phyloP scores from a whole-genome alignment of 805 yeast species.

The Candida patagonica region DNA sequence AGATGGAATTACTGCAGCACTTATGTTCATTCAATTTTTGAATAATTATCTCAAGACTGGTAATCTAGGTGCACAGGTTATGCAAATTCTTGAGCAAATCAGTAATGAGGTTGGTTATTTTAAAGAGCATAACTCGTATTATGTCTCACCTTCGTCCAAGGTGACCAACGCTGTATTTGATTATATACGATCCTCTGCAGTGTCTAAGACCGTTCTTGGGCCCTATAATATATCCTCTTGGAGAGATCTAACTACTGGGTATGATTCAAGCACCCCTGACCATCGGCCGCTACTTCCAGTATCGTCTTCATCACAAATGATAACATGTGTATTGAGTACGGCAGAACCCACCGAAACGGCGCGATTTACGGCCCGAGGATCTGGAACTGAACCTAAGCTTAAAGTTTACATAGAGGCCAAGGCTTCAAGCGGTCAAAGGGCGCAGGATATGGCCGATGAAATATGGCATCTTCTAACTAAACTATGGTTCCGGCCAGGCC shows the following conservation, averaged over 20 bases:
- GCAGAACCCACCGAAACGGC: constrained; percentile 32
- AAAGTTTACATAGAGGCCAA: constrained; percentile 84
- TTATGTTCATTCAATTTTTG: constrained; percentile 62
- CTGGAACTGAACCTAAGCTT: constrained; percentile 94
- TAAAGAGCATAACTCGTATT: constrained; percentile 83
- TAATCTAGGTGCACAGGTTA: constrained; percentile 29
- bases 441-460: constrained; percentile 42
- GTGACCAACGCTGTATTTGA: constrained; percentile 49
- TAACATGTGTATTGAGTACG: constrained; percentile 48
- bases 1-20: constrained; percentile 81
- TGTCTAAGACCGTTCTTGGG: constrained; percentile 37
- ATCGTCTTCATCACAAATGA: constrained; percentile 76
- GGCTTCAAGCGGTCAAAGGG: constrained; percentile 38
- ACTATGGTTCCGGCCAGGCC: constrained; percentile 2
- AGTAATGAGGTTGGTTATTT: constrained; percentile 65
- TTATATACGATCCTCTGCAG: constrained; percentile 33
- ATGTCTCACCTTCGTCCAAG: constrained; percentile 46
- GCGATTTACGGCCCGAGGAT: constrained; percentile 81
- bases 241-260: constrained; percentile 82
- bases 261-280: constrained; percentile 56
- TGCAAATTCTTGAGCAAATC: constrained; percentile 48
- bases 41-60: constrained; percentile 39
- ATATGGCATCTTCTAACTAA: constrained; percentile 55
- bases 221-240: constrained; percentile 47
- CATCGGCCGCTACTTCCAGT: constrained; percentile 57